Evolutionary conservation across 2,329 filamentous ascomycete species (phyloP).

Genomic region (Ramularia endophylla): DNA sequence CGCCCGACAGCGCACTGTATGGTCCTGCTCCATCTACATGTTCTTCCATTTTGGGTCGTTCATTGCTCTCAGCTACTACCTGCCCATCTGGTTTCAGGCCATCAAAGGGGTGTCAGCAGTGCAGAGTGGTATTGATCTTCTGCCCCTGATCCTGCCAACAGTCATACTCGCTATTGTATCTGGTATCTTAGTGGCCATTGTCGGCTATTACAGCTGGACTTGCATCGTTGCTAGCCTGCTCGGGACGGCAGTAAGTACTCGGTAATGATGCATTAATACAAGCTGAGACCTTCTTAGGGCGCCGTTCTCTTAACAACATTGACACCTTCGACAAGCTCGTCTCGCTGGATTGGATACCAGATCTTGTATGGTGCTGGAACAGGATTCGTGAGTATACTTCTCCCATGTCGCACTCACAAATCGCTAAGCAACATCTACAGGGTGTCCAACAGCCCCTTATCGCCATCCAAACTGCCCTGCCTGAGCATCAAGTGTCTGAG

Average conservation of each 20-base stretch:
- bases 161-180: conserved; percentile 17
- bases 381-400: too few relatives aligned
- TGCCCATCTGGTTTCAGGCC: conserved; percentile 29
- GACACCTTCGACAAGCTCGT: conserved; percentile 34
- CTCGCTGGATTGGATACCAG: conserved; percentile 51
- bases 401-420: too few relatives aligned
- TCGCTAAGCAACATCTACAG: too few relatives aligned
- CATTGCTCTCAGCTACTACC: conserved; percentile 15
- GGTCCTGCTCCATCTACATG: neutral
- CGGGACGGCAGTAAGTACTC: too few relatives aligned
- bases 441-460: too few relatives aligned
- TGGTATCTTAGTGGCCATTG: conserved; percentile 16
- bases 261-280: too few relatives aligned
- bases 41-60: too few relatives aligned
- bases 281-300: too few relatives aligned
- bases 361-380: conserved; percentile 45
- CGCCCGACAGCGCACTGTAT: conserved; percentile 29
- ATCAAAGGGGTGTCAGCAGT: conserved; percentile 21
- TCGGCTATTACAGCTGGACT: conserved; percentile 16
- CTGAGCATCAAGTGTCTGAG: too few relatives aligned
- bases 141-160: conserved; percentile 14
- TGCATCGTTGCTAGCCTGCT: too few relatives aligned
- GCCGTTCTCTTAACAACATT: conserved; percentile 27
- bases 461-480: too few relatives aligned
- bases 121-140: conserved; percentile 21